phyloP scores from a whole-genome alignment of 441 rosid genomes.

The Bocquillonia castaneifolia region DNA sequence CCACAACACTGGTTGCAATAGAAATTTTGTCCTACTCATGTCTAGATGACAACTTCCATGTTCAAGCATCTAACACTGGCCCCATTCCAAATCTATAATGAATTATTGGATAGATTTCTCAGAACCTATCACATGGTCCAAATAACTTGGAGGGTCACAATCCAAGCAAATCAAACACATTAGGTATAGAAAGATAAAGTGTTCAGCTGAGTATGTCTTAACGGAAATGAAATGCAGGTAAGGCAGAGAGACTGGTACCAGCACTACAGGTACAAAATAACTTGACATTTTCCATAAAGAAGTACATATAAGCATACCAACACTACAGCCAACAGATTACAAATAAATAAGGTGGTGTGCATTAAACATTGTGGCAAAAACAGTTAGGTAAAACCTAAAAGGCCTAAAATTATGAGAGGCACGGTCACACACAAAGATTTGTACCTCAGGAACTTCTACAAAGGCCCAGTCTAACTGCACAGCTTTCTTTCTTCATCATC shows the following conservation, averaged over 20 bases:
- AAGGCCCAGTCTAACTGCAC: constrained; percentile 22
- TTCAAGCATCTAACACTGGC: constrained; percentile 5
- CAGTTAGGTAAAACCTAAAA: constrained; percentile 10
- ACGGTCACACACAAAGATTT: constrained; percentile 19
- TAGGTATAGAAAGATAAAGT: not conserved
- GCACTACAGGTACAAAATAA: not conserved
- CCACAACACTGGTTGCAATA: not conserved
- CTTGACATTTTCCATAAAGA: not conserved
- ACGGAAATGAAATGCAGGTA: not conserved
- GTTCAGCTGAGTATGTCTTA: not conserved
- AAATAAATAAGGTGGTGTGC: constrained; percentile 9
- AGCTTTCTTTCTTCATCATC: constrained; percentile 20
- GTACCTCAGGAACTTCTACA: constrained; percentile 27
- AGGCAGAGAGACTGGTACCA: not conserved
- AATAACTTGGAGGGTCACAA: not conserved
- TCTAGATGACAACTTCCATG: not conserved
- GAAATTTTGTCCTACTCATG: constrained; percentile 1
- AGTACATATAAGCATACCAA: constrained; percentile 7
- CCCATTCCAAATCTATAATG: constrained; percentile 12
- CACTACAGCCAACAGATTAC: constrained; percentile 9
- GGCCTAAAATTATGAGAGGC: constrained; percentile 16
- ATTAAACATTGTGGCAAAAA: constrained; percentile 17
- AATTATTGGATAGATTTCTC: constrained; percentile 7
- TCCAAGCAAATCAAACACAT: not conserved
- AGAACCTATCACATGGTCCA: constrained; percentile 13